Evolutionary conservation across 345 rosid genomes (phyloP), one percentile per base, ranked within the genome.

Genomic region (Reutealis trisperma): DNA sequence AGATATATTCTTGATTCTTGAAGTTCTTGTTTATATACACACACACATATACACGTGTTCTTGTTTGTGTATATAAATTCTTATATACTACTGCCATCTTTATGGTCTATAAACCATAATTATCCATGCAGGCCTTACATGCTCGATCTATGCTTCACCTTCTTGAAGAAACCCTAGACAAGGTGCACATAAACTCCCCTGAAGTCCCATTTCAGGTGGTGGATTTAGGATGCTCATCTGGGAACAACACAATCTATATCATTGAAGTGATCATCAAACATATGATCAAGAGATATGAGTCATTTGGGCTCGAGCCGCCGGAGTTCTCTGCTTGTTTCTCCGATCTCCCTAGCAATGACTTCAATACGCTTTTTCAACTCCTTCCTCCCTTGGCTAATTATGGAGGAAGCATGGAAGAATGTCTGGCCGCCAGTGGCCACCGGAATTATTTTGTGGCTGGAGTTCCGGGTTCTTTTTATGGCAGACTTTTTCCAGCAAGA

Each of bases 291-390:
- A 81, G 98, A 4, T 90, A 86, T 57, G 91, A 90, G 74, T 79
- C 91, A 0, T 72, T 79, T 1, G 93, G 94, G 14, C 67, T 76
- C 8, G 90, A 84, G 67, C 84, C 82, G 0, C 98, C 99, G 67
- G 99, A 95, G 78, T 95, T 93, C 73, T 83, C 92, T 0, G 96
- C 96, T 24, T 93, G 88, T 73, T 95, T 93, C 89, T 85, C 98
- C 30, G 98, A 94, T 83, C 97, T 94, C 32, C 97, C 98, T 2
- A 85, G 92, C 87, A 94, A 95, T 57, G 99, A 95, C 79, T 95
- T 95, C 88, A 95, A 95, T 85, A 95, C 95, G 30, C 93, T 95
- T 18, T 95, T 95, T 78, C 98, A 95, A 76, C 96, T 91, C 72
- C 84, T 95, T 21, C 98, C 98, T 41, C 92, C 95, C 16, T 57